Base-by-base conservation (phyloP, 306 rosid genomes). In the Trifolium pratense region DNA sequence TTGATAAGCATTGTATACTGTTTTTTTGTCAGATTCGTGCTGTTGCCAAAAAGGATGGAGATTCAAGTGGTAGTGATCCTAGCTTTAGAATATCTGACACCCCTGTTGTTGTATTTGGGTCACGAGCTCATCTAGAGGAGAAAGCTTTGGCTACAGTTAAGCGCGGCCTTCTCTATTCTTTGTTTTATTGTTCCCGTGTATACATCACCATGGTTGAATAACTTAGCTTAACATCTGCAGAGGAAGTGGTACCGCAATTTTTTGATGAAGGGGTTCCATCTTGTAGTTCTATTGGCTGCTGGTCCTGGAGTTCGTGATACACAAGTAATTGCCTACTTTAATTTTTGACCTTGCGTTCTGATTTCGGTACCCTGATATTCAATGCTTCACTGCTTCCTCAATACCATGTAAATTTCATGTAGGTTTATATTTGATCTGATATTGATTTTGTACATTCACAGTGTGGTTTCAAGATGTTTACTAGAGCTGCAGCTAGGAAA, bases 391-490 rank as follows among this genome's bases (percentile, higher is more conserved):
- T 56, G 53, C 71, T 68, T 83, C 71, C 36, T 37, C 18, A 16
- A 49, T 42, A 59, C 40, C 66, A 45, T 56, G 53, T 26, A 9
- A 15, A 61, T 42, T 70, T 51, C 61, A 42, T 71, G 53, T 55
- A 70, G 45, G 59, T 18, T 68, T 66, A 31, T 32, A 56, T 64
- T 76, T 9, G 57, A 14, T 9, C 32, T 85, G 71, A 83, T 40
- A 51, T 81, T 36, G 26, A 12, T 66, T 76, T 73, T 66, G 55
- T 78, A 74, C 79, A 60, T 81, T 20, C 56, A 39, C 89, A 93
- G 98, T 93, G 98, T 81, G 98, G 98, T 76, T 93, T 91, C 83
- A 93, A 93, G 87, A 91, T 93, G 97, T 93, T 93, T 79, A 93
- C 98, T 13, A 79, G 97, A 79, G 91, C 96, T 71, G 96, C 96